These are phyloP conservation scores for Pichia sp. DNA, from an alignment of 1,139 yeast species.

Conservation along the genomic window DNA sequence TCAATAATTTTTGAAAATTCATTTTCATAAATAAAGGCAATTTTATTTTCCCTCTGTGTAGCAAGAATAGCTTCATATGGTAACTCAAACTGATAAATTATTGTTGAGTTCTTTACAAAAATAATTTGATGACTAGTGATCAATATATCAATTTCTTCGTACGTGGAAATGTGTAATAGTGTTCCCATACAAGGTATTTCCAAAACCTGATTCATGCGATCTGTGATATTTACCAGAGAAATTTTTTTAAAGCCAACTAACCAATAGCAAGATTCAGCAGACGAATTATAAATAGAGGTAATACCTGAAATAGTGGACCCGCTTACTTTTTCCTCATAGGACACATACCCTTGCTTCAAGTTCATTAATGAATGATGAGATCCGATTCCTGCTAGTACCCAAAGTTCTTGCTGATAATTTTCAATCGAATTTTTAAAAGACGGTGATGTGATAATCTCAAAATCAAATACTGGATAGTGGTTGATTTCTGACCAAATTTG, in stretches of 20 bases:
- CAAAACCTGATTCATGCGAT: too few relatives aligned
- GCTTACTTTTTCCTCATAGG: slow-evolving; percentile 15
- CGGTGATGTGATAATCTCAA: slow-evolving; percentile 15
- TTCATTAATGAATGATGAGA: slow-evolving; percentile 23
- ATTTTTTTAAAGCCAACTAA: background rate
- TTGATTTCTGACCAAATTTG: slow-evolving; percentile 17
- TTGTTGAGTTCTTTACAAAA: too few relatives aligned
- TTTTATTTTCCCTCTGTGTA: background rate
- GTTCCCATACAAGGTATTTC: too few relatives aligned
- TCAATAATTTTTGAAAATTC: background rate
- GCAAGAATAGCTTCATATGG: background rate
- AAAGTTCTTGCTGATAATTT: slow-evolving; percentile 24
- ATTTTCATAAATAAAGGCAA: background rate
- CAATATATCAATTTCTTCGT: too few relatives aligned
- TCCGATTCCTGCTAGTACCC: slow-evolving; percentile 26
- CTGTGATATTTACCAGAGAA: too few relatives aligned
- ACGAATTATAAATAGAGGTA: background rate
- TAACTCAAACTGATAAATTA: background rate
- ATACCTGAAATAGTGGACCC: background rate
- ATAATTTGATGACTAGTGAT: too few relatives aligned
- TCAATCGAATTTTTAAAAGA: slow-evolving; percentile 16
- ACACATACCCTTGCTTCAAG: slow-evolving; percentile 21
- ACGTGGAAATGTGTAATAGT: too few relatives aligned
- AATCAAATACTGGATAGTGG: slow-evolving; percentile 27
- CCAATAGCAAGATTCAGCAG: slow-evolving; percentile 13